Percentiles rank a stretch among this genome's conserved stretches.
phyloP scores from a whole-genome alignment of 2,329 filamentous ascomycete genomes.

The Stagonosporopsis rhizophila region DNA sequence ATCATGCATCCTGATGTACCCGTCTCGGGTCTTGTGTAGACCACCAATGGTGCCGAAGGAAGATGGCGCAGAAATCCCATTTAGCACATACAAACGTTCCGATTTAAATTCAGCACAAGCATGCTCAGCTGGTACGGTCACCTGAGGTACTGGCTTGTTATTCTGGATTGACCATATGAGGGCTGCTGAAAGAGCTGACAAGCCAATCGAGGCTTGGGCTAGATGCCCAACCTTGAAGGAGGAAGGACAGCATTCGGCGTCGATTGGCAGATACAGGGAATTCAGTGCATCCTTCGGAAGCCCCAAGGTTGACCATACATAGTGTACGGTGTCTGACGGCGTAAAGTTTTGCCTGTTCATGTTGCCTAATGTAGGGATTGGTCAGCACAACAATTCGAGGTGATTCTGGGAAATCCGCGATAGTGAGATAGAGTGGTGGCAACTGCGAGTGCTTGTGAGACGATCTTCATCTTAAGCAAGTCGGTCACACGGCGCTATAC shows the following conservation, averaged over 20 bases:
- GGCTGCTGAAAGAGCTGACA: conserved; percentile 60
- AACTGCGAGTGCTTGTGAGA: neutral
- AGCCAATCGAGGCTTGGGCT: conserved; percentile 60
- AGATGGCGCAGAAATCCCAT: conserved; percentile 45
- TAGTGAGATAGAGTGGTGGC: too few relatives aligned
- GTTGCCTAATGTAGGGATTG: neutral
- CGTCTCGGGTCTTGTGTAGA: conserved; percentile 59
- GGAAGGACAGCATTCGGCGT: conserved; percentile 51
- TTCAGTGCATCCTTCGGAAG: conserved; percentile 33
- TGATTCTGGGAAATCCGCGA: neutral
- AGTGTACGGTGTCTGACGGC: conserved; percentile 33
- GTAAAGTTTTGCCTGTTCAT: conserved; percentile 36
- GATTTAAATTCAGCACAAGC: conserved; percentile 63
- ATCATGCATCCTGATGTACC: conserved; percentile 64
- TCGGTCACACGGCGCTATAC: neutral
- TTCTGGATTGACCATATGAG: conserved; percentile 53
- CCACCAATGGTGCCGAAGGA: conserved; percentile 58
- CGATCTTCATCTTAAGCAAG: neutral
- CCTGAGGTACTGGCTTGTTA: conserved; percentile 38
- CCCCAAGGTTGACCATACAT: conserved; percentile 41
- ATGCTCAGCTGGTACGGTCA: conserved; percentile 56
- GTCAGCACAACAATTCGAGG: neutral
- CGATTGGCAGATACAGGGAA: conserved; percentile 28
- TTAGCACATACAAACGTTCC: conserved; percentile 58
- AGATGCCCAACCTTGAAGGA: conserved; percentile 63